phyloP scores from a whole-genome alignment of 148 eudicot species.

The Fagopyrum homotropicum region DNA sequence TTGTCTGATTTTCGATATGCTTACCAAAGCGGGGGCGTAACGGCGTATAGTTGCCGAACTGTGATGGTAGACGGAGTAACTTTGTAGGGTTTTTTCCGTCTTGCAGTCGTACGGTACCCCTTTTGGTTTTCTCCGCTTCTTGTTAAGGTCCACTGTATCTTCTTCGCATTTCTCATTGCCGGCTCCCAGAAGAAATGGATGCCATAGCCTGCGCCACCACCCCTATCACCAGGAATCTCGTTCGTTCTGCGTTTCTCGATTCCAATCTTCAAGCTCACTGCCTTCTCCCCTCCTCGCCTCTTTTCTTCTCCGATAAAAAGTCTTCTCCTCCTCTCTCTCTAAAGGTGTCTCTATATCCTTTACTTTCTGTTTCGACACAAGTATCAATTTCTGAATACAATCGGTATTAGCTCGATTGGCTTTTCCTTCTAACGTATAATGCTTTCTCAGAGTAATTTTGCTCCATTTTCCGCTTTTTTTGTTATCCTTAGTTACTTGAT shows the following conservation, averaged over 20 bases:
- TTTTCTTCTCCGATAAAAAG: constrained; percentile 13
- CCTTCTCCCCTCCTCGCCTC: constrained; percentile 15
- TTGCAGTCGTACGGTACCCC: too few relatives aligned
- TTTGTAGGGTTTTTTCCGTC: too few relatives aligned
- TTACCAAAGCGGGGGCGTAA: too few relatives aligned
- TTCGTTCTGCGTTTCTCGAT: constrained; percentile 12
- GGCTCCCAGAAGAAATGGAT: constrained; percentile 21
- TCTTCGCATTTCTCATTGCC: constrained; percentile 11
- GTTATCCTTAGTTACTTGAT: background rate
- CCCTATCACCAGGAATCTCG: constrained; percentile 15
- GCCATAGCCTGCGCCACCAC: constrained; percentile 15
- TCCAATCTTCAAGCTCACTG: constrained; percentile 5
- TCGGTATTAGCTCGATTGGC: background rate
- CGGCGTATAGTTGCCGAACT: too few relatives aligned
- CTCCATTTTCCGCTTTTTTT: background rate
- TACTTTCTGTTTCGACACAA: background rate
- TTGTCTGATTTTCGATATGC: too few relatives aligned
- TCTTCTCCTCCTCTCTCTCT: constrained; percentile 20
- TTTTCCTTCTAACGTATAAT: background rate
- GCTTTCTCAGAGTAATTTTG: background rate
- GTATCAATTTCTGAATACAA: background rate
- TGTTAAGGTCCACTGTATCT: too few relatives aligned
- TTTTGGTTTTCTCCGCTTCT: too few relatives aligned
- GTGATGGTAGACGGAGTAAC: too few relatives aligned
- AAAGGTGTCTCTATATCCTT: constrained; percentile 20